Conservation (phyloP, 345 rosid genomes). For the Cochlearia excelsa region DNA sequence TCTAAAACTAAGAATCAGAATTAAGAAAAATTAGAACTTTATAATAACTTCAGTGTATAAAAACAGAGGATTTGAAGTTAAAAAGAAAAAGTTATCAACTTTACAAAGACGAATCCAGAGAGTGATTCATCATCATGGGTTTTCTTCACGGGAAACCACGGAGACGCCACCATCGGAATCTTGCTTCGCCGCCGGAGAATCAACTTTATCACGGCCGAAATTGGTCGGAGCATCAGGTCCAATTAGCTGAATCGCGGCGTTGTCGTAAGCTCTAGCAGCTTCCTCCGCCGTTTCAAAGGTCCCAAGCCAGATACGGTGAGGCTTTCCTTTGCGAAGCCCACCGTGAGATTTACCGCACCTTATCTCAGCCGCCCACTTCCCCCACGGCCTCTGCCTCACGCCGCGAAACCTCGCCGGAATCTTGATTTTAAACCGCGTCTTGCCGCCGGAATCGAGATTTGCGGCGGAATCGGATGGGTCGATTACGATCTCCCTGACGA, state of each 20-base stretch:
- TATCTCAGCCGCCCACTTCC: constrained; percentile 94
- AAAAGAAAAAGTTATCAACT: constrained; percentile 4
- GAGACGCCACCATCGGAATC: constrained; percentile 20
- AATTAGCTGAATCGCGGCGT: constrained; percentile 53
- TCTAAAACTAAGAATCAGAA: not conserved
- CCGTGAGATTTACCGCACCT: not conserved
- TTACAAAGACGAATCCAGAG: constrained; percentile 19
- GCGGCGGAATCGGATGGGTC: constrained; percentile 5
- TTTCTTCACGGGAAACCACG: not conserved
- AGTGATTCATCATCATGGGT: too few relatives aligned
- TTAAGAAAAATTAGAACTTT: too few relatives aligned
- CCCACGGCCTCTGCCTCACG: constrained; percentile 91
- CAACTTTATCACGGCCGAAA: not conserved
- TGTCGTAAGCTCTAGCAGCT: constrained; percentile 88
- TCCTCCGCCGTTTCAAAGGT: constrained; percentile 89
- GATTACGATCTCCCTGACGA: constrained; percentile 37
- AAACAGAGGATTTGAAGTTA: not conserved
- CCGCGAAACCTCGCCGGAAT: constrained; percentile 45
- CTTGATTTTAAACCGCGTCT: constrained; percentile 22
- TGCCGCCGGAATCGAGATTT: constrained; percentile 1
- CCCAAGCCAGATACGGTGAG: constrained; percentile 89
- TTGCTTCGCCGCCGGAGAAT: constrained; percentile 5
- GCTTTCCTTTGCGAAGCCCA: not conserved
- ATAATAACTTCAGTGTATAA: too few relatives aligned
- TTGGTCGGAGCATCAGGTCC: not conserved